phyloP scores from a whole-genome alignment of 352 stramenopile species.

The Globisporangium cederbergense region DNA sequence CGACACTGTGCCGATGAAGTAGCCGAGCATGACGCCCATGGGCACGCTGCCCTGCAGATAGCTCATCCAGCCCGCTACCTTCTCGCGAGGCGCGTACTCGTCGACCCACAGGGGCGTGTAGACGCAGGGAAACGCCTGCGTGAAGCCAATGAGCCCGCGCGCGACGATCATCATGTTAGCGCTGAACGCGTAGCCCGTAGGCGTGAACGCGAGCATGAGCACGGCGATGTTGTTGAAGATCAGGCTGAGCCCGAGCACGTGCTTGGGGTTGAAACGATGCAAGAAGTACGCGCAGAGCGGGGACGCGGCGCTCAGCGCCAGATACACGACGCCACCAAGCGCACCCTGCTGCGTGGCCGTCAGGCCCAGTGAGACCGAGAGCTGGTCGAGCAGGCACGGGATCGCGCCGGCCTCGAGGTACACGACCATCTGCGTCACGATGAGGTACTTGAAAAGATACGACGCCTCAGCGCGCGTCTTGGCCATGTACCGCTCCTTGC shows the following conservation, averaged over 20 bases:
- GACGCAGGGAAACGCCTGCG: constrained; percentile 78
- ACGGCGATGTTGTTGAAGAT: constrained; percentile 74
- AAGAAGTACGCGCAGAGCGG: constrained; percentile 78
- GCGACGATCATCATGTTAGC: constrained; percentile 72
- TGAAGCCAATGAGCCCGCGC: constrained; percentile 73
- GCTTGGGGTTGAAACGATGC: constrained; percentile 59
- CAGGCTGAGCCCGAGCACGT: constrained; percentile 69
- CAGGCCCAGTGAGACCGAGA: constrained; percentile 68
- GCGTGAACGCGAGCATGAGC: constrained; percentile 67
- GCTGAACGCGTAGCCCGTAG: constrained; percentile 62
- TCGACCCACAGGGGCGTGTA: constrained; percentile 87
- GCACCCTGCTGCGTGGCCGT: constrained; percentile 72
- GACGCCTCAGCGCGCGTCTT: constrained; percentile 65
- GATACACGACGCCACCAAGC: constrained; percentile 76
- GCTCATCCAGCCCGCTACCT: constrained; percentile 81
- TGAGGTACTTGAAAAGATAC: constrained; percentile 87
- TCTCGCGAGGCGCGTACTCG: constrained; percentile 72
- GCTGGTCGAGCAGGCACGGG: constrained; percentile 74
- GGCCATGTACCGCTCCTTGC: constrained; percentile 67
- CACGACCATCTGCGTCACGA: constrained; percentile 78
- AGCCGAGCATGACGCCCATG: constrained; percentile 85
- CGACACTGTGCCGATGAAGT: constrained; percentile 76
- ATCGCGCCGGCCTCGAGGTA: constrained; percentile 83
- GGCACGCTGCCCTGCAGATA: constrained; percentile 80
- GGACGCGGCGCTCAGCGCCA: constrained; percentile 66